Base-by-base conservation (phyloP, 2,329 filamentous ascomycete genomes). In the Diaporthe batatas region DNA sequence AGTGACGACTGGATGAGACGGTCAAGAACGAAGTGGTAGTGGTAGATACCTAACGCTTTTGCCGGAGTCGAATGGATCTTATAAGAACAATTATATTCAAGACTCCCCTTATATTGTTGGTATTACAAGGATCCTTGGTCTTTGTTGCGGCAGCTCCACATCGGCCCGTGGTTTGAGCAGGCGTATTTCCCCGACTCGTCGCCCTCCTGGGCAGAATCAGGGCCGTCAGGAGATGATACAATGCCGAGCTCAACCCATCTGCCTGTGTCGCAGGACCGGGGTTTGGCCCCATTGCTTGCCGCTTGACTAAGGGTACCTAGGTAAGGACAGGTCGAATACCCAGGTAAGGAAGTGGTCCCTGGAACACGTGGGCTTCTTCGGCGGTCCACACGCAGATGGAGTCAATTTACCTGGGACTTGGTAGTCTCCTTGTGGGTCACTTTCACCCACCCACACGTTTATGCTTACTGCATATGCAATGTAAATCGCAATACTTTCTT, bases 401-500 rank as follows among this genome's bases (percentile, higher is more conserved):
- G 39, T 16, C 39, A 47, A 32, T 62, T 11, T 62, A 47, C 3
- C 0, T 21, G 39, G 23, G 23, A 62, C 39, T 62, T 62, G 10
- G 44, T 47, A n/a, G 44, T 8, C 58, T 18, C 21, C 39, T 62
- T n/a, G 23, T 44, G 25, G 25, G n/a, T 5, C 58, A 10, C 16
- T n/a, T 14, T 0, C n/a, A 8, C 1, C 16, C 39, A 12, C 25
- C 12, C 16, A 8, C 29, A 53, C n/a, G 53, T 32, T 39, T 67
- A 53, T 53, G 32, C 32, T 25, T 51, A 67, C 39, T 36, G 18
- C 12, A 23, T 4, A 53, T 67, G 47, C 62, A 53, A 29, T 67
- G 58, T 47, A 32, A 47, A 47, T 32, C 39, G 21, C 14, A 47
- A 62, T 32, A 32, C 23, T 18, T 25, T 47, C 58, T n/a, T 47